phyloP scores from a whole-genome alignment of 1,284 basidiomycete species.

The Austroboletus olivaceoglutinosus region DNA sequence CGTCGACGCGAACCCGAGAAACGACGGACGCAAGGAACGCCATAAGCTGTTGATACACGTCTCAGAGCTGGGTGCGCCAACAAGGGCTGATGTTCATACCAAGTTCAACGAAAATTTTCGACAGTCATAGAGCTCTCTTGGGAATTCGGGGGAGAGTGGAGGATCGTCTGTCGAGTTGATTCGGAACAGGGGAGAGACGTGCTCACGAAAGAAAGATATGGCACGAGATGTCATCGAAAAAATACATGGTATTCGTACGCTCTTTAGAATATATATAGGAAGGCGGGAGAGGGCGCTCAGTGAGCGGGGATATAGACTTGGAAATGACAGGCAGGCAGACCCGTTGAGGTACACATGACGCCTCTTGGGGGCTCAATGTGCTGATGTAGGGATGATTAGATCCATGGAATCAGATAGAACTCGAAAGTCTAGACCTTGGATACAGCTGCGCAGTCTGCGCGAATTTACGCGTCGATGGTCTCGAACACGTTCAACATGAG shows the following conservation, averaged over 20 bases:
- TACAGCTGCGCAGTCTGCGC: not conserved
- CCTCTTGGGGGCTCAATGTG: not conserved
- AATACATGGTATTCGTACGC: not conserved
- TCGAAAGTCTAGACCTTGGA: not conserved
- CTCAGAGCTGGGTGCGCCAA: slow-evolving; percentile 1
- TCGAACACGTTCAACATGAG: slow-evolving; percentile 5
- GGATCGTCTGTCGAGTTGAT: slow-evolving; percentile 1
- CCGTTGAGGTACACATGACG: not conserved
- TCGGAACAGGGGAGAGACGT: slow-evolving; percentile 1
- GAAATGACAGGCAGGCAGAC: not conserved
- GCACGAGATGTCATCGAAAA: slow-evolving; percentile 12
- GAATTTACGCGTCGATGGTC: not conserved
- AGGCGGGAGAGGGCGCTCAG: no score
- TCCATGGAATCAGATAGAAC: not conserved
- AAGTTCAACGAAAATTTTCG: slow-evolving; percentile 25
- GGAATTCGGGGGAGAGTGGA: slow-evolving; percentile 13
- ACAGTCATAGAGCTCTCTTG: slow-evolving; percentile 23
- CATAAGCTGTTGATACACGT: slow-evolving; percentile 18
- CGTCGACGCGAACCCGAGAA: not conserved
- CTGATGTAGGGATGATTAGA: not conserved
- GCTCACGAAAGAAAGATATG: not conserved
- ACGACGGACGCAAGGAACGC: slow-evolving; percentile 27
- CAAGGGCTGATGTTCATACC: slow-evolving; percentile 7
- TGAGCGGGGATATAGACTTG: no score
- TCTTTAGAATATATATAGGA: slow-evolving; percentile 12